Percentiles rank a stretch among this genome's conserved stretches.
Conservation (phyloP, 768 basidiomycete genomes). For the Clathrus columnatus region DNA sequence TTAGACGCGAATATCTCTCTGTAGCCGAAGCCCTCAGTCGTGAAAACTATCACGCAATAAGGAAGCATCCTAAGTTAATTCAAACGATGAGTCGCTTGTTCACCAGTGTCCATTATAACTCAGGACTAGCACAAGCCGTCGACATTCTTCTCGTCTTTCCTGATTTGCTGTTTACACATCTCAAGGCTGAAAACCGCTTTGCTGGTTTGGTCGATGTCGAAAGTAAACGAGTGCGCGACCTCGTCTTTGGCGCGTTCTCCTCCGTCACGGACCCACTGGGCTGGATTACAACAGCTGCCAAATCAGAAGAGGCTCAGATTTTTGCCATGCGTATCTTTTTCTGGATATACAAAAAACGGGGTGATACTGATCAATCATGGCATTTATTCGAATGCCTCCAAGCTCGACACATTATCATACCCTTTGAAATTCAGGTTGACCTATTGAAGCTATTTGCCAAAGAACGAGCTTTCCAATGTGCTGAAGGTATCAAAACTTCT, state of each 20-base stretch:
- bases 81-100: not conserved
- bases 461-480: constrained; percentile 29
- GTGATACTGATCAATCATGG: not conserved
- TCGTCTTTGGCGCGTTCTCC: not conserved
- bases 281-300: not conserved
- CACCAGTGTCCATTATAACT: not conserved
- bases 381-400: constrained; percentile 26
- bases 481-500: constrained; percentile 27
- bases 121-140: not conserved
- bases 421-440: constrained; percentile 22
- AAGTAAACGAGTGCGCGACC: not conserved
- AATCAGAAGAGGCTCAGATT: not conserved
- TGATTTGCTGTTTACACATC: not conserved
- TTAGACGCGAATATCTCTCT: too few relatives aligned
- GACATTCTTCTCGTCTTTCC: not conserved
- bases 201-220: not conserved
- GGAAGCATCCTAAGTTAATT: not conserved
- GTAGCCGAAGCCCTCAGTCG: constrained; percentile 1
- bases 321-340: constrained; percentile 2
- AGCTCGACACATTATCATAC: constrained; percentile 25
- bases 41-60: not conserved
- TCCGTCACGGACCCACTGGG: not conserved
- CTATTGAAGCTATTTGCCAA: constrained; percentile 38
- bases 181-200: not conserved
- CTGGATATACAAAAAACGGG: not conserved